Evolutionary conservation across 2,329 filamentous ascomycete genomes (phyloP).

Genomic region (Beauveria sp.): DNA sequence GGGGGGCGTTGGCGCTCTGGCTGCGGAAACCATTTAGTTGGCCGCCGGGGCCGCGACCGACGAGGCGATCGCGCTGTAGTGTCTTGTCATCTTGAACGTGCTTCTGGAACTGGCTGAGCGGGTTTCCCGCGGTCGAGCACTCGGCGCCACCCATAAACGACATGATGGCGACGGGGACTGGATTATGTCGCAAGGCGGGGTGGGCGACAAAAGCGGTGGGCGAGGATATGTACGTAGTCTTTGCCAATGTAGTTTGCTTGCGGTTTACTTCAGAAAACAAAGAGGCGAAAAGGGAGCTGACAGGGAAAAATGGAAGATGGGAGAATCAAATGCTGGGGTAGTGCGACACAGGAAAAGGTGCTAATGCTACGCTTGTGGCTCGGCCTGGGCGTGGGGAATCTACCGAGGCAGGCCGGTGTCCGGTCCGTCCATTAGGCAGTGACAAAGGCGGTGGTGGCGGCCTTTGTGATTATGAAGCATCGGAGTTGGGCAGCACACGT

Average conservation of each 20-base stretch:
- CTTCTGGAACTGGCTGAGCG: conserved; percentile 94
- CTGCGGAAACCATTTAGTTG: conserved; percentile 73
- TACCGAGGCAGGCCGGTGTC: conserved; percentile 17
- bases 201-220: conserved; percentile 1
- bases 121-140: conserved; percentile 93
- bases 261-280: background rate
- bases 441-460: background rate
- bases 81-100: conserved; percentile 95
- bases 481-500: conserved; percentile 21
- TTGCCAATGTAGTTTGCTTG: background rate
- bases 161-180: conserved; percentile 46
- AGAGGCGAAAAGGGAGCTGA: background rate
- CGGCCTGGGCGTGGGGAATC: conserved; percentile 14
- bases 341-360: background rate
- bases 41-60: conserved; percentile 63
- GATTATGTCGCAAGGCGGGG: conserved; percentile 11
- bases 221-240: background rate
- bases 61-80: conserved; percentile 81
- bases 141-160: conserved; percentile 94
- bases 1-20: conserved; percentile 57
- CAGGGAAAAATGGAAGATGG: background rate
- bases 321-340: conserved; percentile 1
- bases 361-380: conserved; percentile 11
- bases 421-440: conserved; percentile 3
- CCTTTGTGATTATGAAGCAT: conserved; percentile 2